These are phyloP conservation scores for Candida buenavistaensis DNA, from an alignment of 1,139 yeast genomes.

Conservation along the genomic window DNA sequence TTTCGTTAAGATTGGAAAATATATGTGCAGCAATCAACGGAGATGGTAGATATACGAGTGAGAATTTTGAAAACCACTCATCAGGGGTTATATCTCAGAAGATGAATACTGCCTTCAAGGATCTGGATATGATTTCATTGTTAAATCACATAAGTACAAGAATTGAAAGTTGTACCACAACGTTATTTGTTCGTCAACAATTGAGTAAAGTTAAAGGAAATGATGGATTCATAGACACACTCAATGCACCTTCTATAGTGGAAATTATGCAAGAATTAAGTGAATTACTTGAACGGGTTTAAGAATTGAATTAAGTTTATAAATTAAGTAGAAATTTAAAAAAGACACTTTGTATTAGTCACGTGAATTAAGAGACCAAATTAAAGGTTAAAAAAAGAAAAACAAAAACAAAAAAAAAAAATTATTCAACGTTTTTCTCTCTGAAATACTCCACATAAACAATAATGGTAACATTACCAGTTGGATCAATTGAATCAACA, in stretches of 20 bases:
- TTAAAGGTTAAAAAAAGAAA: neutral
- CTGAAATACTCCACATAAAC: too few species aligned
- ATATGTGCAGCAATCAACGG: slow-evolving; percentile 38
- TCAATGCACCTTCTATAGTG: slow-evolving; percentile 22
- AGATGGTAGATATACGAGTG: slow-evolving; percentile 29
- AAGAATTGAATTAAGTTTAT: slow-evolving; percentile 7
- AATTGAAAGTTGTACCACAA: slow-evolving; percentile 54
- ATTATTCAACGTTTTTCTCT: neutral
- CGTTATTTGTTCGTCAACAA: slow-evolving; percentile 36
- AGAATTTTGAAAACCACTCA: slow-evolving; percentile 25
- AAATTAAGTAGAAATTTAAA: slow-evolving; percentile 5
- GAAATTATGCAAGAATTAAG: slow-evolving; percentile 29
- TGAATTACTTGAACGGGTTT: slow-evolving; percentile 16
- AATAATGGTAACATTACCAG: slow-evolving; percentile 1
- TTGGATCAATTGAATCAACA: slow-evolving; percentile 4
- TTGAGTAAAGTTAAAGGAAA: slow-evolving; percentile 25
- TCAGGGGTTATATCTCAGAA: slow-evolving; percentile 26
- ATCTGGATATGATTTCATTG: slow-evolving; percentile 43
- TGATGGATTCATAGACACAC: slow-evolving; percentile 25
- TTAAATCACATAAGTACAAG: slow-evolving; percentile 65
- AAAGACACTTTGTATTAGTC: neutral
- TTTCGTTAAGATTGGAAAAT: slow-evolving; percentile 51
- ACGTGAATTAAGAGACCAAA: neutral
- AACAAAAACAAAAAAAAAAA: slow-evolving; percentile 1
- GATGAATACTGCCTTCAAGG: slow-evolving; percentile 27